These are phyloP conservation scores for Penicillium mononematosum DNA, from an alignment of 495 filamentous ascomycete species.

Conservation along the genomic window DNA sequence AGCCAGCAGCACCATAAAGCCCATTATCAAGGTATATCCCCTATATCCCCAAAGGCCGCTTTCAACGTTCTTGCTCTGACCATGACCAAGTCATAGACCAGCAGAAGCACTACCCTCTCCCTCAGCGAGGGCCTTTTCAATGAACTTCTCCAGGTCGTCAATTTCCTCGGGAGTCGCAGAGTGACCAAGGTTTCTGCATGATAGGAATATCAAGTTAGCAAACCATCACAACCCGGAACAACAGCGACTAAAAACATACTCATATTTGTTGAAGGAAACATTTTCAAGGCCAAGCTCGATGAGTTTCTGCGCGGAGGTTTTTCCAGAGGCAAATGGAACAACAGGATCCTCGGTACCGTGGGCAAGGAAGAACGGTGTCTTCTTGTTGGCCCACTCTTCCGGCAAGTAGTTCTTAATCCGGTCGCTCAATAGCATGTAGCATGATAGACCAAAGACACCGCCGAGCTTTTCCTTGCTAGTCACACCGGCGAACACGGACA, in stretches of 20 bases:
- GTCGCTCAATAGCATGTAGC: constrained; percentile 72
- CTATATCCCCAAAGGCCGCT: constrained; percentile 22
- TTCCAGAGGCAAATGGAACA: constrained; percentile 67
- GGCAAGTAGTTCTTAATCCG: constrained; percentile 68
- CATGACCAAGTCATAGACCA: constrained; percentile 48
- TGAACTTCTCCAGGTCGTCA: constrained; percentile 75
- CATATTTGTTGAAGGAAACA: constrained; percentile 75
- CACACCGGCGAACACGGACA: constrained; percentile 63
- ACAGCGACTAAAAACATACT: constrained; percentile 46
- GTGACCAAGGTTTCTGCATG: constrained; percentile 63
- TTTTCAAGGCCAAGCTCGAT: constrained; percentile 62
- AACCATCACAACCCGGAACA: neutral
- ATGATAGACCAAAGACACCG: constrained; percentile 83
- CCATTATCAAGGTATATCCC: constrained; percentile 31
- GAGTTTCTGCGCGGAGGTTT: constrained; percentile 59
- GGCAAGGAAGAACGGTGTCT: constrained; percentile 83
- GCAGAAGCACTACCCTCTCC: constrained; percentile 53
- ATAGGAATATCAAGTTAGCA: constrained; percentile 20
- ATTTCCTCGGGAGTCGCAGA: constrained; percentile 78
- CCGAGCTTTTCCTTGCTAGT: constrained; percentile 74
- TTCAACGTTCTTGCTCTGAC: neutral
- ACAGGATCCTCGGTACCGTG: constrained; percentile 75
- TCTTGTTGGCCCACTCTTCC: constrained; percentile 65
- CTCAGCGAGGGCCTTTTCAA: constrained; percentile 62
- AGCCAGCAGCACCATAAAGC: constrained; percentile 52